Evolutionary conservation across 495 filamentous ascomycete genomes (phyloP).

Genomic region (Daldinia vernicosa): DNA sequence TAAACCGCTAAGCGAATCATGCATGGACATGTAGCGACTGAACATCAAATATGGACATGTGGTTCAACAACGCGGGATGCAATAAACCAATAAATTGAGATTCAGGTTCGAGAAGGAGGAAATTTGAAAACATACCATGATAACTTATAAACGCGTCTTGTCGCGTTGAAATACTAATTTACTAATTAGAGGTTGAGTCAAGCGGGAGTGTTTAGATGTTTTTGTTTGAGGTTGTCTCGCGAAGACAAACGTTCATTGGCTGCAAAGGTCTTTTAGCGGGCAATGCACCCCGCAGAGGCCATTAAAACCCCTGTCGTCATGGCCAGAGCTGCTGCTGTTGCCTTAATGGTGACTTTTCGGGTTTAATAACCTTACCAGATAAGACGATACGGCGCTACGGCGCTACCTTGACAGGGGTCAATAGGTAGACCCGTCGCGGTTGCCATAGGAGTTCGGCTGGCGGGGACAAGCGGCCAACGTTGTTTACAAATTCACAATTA

Average conservation of each 20-base stretch:
- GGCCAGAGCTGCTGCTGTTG: slow-evolving; percentile 1
- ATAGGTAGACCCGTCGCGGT: slow-evolving; percentile 16
- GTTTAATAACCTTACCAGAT: slow-evolving; percentile 1
- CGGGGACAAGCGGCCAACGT: slow-evolving; percentile 19
- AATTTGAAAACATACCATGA: slow-evolving; percentile 29
- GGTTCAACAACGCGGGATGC: neutral
- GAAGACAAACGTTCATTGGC: slow-evolving; percentile 26
- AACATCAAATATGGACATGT: neutral
- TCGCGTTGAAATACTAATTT: slow-evolving; percentile 35
- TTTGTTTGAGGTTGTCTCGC: slow-evolving; percentile 34
- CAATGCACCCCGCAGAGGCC: slow-evolving; percentile 4
- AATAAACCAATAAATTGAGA: neutral
- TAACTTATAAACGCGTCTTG: slow-evolving; percentile 21
- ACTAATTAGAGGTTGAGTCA: slow-evolving; percentile 35
- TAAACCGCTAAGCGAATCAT: slow-evolving; percentile 3
- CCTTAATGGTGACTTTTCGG: slow-evolving; percentile 4
- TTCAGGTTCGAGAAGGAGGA: neutral
- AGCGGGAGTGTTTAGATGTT: slow-evolving; percentile 30
- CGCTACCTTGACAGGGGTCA: neutral
- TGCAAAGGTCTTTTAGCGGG: slow-evolving; percentile 12
- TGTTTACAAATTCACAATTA: slow-evolving; percentile 39
- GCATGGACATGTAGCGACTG: neutral
- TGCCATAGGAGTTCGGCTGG: slow-evolving; percentile 29
- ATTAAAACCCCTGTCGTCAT: neutral
- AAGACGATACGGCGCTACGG: slow-evolving; percentile 19